A percentile compares a stretch with the other conserved stretches of the same genome.
Conservation (phyloP, 441 rosid species). For the Omphalea diandra region DNA sequence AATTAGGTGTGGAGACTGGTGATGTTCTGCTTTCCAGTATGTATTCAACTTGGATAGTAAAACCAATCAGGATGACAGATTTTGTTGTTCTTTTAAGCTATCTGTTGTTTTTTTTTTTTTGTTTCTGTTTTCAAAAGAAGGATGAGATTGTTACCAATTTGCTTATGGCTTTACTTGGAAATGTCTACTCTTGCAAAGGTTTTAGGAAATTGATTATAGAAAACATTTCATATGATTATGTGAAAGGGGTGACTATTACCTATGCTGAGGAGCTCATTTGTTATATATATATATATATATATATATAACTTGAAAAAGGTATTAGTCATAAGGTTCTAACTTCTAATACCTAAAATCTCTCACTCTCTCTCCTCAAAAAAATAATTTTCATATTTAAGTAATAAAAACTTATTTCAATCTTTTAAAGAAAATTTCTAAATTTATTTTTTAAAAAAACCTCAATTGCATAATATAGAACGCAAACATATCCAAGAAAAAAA, state of each 20-base stretch:
- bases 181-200: slow-evolving; percentile 42
- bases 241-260: slow-evolving; percentile 95
- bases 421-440: no score
- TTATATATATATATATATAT: slow-evolving; percentile 74
- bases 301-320: no score
- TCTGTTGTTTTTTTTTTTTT: neutral
- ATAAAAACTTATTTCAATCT: no score
- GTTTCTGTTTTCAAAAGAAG: neutral
- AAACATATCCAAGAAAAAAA: no score
- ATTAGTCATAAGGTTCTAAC: no score
- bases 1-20: slow-evolving; percentile 92
- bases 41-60: slow-evolving; percentile 73
- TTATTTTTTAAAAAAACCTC: no score
- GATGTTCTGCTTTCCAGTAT: slow-evolving; percentile 97
- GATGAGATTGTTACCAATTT: slow-evolving; percentile 6
- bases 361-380: no score
- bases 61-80: slow-evolving; percentile 82
- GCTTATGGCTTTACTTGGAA: slow-evolving; percentile 1
- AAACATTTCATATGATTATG: slow-evolving; percentile 83
- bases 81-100: neutral
- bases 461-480: no score
- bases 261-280: slow-evolving; percentile 92
- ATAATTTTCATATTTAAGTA: no score
- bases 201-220: slow-evolving; percentile 79
- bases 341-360: no score